phyloP scores from a whole-genome alignment of 768 basidiomycete species.

The Leccinum pellstonianum region DNA sequence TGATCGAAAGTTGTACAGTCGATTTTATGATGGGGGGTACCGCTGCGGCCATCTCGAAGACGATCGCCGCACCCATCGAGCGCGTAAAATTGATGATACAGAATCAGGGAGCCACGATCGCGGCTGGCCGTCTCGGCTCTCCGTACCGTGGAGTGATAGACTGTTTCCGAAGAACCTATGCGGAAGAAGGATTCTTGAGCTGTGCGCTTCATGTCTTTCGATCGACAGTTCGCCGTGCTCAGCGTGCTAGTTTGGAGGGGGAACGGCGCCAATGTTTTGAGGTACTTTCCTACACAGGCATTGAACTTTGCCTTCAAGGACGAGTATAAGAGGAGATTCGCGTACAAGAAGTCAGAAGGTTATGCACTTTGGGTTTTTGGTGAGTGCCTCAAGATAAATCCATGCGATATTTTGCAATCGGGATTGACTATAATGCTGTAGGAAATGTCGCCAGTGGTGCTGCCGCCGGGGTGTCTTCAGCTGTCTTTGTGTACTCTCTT shows the following conservation, averaged over 20 bases:
- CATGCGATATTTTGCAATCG: neutral
- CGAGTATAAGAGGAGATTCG: conserved; percentile 39
- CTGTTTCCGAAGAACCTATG: conserved; percentile 35
- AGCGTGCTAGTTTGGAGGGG: conserved; percentile 41
- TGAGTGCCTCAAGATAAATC: conserved; percentile 7
- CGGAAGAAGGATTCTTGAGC: conserved; percentile 38
- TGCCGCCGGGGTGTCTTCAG: conserved; percentile 41
- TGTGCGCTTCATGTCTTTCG: conserved; percentile 27
- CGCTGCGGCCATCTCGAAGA: conserved; percentile 38
- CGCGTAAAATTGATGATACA: conserved; percentile 41
- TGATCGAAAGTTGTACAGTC: conserved; percentile 21
- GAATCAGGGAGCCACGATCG: conserved; percentile 39
- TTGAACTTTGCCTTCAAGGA: conserved; percentile 51
- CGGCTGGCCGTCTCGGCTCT: conserved; percentile 35
- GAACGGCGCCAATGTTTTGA: conserved; percentile 42
- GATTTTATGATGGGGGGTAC: conserved; percentile 40
- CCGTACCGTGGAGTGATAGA: conserved; percentile 39
- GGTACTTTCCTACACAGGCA: conserved; percentile 48
- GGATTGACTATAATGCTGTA: conserved; percentile 3
- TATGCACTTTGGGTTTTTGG: conserved; percentile 39
- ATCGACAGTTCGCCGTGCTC: neutral
- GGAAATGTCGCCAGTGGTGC: conserved; percentile 45
- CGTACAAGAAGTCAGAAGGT: conserved; percentile 36
- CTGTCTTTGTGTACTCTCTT: conserved; percentile 46
- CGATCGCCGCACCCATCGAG: conserved; percentile 40